Evolutionary conservation across 768 basidiomycete species (phyloP).

Genomic region (Amanita jacksonii): DNA sequence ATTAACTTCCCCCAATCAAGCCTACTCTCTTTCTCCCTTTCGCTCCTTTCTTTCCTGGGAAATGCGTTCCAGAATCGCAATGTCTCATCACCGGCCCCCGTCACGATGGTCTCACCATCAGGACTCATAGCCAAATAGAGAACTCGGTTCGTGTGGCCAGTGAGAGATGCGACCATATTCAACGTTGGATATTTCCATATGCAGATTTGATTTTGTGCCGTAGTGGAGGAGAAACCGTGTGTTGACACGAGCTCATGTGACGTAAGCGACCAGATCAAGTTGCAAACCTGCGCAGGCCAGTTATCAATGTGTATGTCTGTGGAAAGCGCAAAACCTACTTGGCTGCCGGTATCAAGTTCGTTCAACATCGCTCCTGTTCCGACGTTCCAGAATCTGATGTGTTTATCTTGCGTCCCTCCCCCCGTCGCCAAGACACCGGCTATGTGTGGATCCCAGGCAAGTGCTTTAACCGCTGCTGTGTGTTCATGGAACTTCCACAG

Average conservation of each 20-base stretch:
- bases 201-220: slow-evolving; percentile 93
- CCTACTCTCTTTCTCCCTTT: slow-evolving; percentile 31
- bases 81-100: slow-evolving; percentile 96
- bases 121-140: slow-evolving; percentile 97
- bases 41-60: slow-evolving; percentile 52
- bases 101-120: slow-evolving; percentile 96
- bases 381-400: slow-evolving; percentile 97
- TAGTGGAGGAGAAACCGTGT: slow-evolving; percentile 90
- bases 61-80: slow-evolving; percentile 97
- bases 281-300: slow-evolving; percentile 65
- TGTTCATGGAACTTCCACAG: slow-evolving; percentile 96
- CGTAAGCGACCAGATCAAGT: slow-evolving; percentile 91
- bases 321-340: slow-evolving; percentile 43
- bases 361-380: slow-evolving; percentile 75
- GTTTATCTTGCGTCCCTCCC: slow-evolving; percentile 98
- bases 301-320: slow-evolving; percentile 9
- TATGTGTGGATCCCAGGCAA: slow-evolving; percentile 97
- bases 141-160: slow-evolving; percentile 92
- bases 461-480: slow-evolving; percentile 93
- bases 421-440: slow-evolving; percentile 87
- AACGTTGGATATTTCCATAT: slow-evolving; percentile 93
- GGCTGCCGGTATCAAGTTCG: slow-evolving; percentile 91
- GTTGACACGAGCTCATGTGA: slow-evolving; percentile 98
- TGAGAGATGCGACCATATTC: slow-evolving; percentile 89
- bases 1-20: slow-evolving; percentile 47